These are phyloP conservation scores for Melocanna baccifera DNA, from an alignment of 176 grass and related monocot genomes.

Conservation along the genomic window DNA sequence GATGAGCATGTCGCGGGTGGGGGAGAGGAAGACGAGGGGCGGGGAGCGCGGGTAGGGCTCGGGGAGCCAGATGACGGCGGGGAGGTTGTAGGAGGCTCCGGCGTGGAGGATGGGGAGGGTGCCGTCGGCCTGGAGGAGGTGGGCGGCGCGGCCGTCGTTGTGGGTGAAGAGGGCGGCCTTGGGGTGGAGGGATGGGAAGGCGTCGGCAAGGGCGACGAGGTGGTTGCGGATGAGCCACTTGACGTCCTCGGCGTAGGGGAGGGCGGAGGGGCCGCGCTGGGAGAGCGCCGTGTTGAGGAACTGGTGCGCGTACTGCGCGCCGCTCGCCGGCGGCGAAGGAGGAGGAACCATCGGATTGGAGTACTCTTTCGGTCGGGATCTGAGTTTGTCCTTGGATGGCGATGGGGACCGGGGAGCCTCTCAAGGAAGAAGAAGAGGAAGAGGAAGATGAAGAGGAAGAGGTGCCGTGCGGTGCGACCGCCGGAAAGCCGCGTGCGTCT, in stretches of 20 bases:
- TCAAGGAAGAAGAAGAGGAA: too few species aligned
- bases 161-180: conserved; percentile 79
- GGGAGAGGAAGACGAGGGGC: conserved; percentile 72
- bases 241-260: conserved; percentile 85
- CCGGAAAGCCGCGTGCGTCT: too few species aligned
- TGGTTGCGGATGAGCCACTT: conserved; percentile 97
- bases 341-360: conserved; percentile 31
- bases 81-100: conserved; percentile 74
- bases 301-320: conserved; percentile 69
- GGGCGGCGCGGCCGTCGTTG: conserved; percentile 77
- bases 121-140: conserved; percentile 79
- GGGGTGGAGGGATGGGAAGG: conserved; percentile 77
- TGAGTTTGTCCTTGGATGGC: too few species aligned
- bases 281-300: conserved; percentile 86
- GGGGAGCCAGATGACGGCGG: conserved; percentile 81
- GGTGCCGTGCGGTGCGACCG: too few species aligned
- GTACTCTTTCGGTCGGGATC: background rate
- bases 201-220: conserved; percentile 67
- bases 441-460: too few species aligned
- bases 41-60: conserved; percentile 79
- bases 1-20: conserved; percentile 85
- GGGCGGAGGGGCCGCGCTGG: conserved; percentile 58
- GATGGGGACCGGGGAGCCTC: too few species aligned
- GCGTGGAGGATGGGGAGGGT: conserved; percentile 78
- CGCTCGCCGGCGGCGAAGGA: conserved; percentile 25